Base-by-base conservation (phyloP, 129 eudicot species). In the Scalesia atractyloides region DNA sequence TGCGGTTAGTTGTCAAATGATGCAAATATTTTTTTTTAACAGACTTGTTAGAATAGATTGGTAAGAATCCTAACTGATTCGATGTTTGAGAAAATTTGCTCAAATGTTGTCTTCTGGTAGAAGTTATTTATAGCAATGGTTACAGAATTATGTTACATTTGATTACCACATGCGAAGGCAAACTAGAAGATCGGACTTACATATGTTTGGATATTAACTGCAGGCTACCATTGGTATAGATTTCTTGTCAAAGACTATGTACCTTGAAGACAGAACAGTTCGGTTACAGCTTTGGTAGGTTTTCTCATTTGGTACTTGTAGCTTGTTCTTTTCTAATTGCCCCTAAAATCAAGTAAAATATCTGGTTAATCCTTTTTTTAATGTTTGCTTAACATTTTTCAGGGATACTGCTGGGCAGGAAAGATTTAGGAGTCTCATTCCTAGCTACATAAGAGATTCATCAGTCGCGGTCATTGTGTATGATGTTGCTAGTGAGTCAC, bases 401-500 rank as follows among this genome's bases (percentile, higher is more conserved):
- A 92, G 97, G 97, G 97, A 92, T 83, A 92, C 97, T 37, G 97
- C 97, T 43, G 97, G 97, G 48, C 97, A 92, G 67, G 97, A 92
- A 74, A 88, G 97, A 79, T 92, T 91, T 74, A 86, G 97, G 81
- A 91, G 97, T 80, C 92, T 92, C 68, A 91, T 91, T 72, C 97
- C 97, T 16, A 89, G 97, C 87, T 92, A 92, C 78, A 92, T 92
- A 61, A 85, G 97, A 80, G 97, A 92, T 85, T 92, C 97, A 64
- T 88, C 97, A 13, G 97, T 92, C 65, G 96, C 97, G 44, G 91
- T 92, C 49, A 73, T 92, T 60, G 96, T 83, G 30, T 92, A 86
- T 72, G 97, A 92, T 67, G 95, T 92, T 76, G 91, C 98, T 44
- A 92, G 98, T 89, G 76, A 86, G 13, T 59, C 43, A 52, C 37